Evolutionary conservation across 148 eudicot genomes (phyloP).

Genomic region (Cornus florida): DNA sequence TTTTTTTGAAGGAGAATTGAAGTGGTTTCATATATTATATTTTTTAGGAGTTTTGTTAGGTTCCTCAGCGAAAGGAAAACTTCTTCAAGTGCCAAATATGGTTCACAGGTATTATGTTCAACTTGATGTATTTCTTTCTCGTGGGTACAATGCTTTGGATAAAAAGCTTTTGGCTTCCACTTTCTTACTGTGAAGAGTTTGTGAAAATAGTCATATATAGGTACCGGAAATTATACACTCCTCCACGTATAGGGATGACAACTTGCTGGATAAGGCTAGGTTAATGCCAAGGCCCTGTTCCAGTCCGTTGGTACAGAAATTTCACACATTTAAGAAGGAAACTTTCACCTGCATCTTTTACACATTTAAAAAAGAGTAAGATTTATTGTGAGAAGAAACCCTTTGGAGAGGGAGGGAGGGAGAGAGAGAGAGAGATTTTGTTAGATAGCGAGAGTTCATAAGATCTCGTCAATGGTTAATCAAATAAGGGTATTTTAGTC

Average conservation of each 20-base stretch:
- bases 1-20: neutral
- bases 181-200: neutral
- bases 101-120: slow-evolving; percentile 67
- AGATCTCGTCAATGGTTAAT: too few relatives aligned
- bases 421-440: too few relatives aligned
- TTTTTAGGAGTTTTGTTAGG: slow-evolving; percentile 75
- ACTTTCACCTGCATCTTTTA: neutral
- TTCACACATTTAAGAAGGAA: too few relatives aligned
- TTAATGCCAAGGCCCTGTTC: neutral
- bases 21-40: slow-evolving; percentile 1
- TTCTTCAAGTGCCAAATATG: slow-evolving; percentile 63
- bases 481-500: too few relatives aligned
- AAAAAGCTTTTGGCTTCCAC: slow-evolving; percentile 8
- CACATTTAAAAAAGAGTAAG: too few relatives aligned
- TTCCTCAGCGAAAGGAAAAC: slow-evolving; percentile 75
- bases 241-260: neutral
- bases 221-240: neutral
- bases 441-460: too few relatives aligned
- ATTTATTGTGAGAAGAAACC: too few relatives aligned
- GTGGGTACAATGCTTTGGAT: slow-evolving; percentile 1
- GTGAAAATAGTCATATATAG: neutral
- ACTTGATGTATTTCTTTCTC: slow-evolving; percentile 6
- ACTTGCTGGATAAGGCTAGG: neutral
- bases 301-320: neutral
- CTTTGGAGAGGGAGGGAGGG: too few relatives aligned